phyloP scores from a whole-genome alignment of 306 rosid genomes.

The Ormosia emarginata region DNA sequence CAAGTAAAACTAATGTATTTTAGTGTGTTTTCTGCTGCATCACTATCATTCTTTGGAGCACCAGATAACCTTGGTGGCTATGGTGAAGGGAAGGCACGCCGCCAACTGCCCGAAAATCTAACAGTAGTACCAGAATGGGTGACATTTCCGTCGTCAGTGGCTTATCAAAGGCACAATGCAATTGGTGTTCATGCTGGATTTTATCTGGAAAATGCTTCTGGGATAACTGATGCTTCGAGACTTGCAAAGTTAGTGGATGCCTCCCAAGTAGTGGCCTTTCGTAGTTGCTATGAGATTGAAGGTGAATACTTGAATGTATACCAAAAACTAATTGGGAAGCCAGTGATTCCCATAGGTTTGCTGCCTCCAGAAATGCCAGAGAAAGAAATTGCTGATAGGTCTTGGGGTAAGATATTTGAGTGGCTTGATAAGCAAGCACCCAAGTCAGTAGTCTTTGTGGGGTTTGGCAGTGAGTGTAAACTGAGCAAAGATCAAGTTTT shows the following conservation, averaged over 20 bases:
- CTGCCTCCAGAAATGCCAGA: conserved; percentile 27
- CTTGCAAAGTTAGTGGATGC: neutral
- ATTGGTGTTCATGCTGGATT: neutral
- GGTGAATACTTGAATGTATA: conserved; percentile 25
- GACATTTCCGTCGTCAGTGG: too few species aligned
- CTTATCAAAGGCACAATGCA: too few species aligned
- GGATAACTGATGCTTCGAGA: neutral
- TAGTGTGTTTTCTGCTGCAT: neutral
- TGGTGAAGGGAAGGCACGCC: too few species aligned
- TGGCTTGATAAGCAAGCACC: conserved; percentile 43
- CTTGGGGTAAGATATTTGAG: conserved; percentile 11
- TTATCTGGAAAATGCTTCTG: neutral
- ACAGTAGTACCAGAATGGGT: too few species aligned
- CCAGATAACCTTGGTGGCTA: too few species aligned
- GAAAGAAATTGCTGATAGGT: neutral
- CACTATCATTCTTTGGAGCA: neutral
- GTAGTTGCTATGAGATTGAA: conserved; percentile 30
- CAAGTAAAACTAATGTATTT: neutral
- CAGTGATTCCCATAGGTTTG: conserved; percentile 43
- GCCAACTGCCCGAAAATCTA: too few species aligned
- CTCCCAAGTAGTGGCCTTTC: conserved; percentile 8
- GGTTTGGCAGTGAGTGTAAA: conserved; percentile 48
- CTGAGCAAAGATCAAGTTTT: conserved; percentile 32
- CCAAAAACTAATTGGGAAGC: conserved; percentile 11
- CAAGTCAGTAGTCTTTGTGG: conserved; percentile 38